Conservation (phyloP, 768 basidiomycete species). For the Cystobasidium onofrii region DNA sequence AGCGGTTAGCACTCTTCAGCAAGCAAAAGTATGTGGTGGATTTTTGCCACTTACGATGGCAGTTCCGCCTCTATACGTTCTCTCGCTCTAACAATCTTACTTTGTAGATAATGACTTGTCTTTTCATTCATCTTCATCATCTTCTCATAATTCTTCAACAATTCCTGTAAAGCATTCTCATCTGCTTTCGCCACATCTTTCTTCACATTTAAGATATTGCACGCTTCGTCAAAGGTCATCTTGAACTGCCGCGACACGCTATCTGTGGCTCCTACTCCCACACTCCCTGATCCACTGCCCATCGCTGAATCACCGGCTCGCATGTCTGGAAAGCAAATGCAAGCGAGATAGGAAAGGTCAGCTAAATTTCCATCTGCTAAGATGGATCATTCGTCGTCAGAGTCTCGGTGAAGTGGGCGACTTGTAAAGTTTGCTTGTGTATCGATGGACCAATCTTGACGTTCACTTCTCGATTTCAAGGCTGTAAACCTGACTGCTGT, state of each 20-base stretch:
- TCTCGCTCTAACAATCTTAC: slow-evolving; percentile 87
- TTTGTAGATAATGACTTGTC: slow-evolving; percentile 70
- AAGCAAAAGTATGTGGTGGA: not conserved
- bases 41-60: not conserved
- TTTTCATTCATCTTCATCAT: slow-evolving; percentile 72
- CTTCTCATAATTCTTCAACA: slow-evolving; percentile 73
- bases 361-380: not conserved
- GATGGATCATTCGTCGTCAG: not conserved
- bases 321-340: slow-evolving; percentile 47
- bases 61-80: slow-evolving; percentile 90
- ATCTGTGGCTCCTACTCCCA: slow-evolving; percentile 71
- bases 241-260: slow-evolving; percentile 72
- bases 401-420: not conserved
- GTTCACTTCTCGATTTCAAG: no score
- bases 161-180: slow-evolving; percentile 14
- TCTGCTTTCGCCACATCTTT: slow-evolving; percentile 19
- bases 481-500: no score
- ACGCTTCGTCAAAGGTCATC: slow-evolving; percentile 93
- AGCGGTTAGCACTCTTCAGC: not conserved
- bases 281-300: slow-evolving; percentile 59
- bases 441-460: no score
- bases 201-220: slow-evolving; percentile 70
- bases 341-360: not conserved
- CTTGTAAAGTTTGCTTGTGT: no score
- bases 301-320: slow-evolving; percentile 64